phyloP scores from a whole-genome alignment of 352 stramenopile species.

The Phytophthora pluvialis region DNA sequence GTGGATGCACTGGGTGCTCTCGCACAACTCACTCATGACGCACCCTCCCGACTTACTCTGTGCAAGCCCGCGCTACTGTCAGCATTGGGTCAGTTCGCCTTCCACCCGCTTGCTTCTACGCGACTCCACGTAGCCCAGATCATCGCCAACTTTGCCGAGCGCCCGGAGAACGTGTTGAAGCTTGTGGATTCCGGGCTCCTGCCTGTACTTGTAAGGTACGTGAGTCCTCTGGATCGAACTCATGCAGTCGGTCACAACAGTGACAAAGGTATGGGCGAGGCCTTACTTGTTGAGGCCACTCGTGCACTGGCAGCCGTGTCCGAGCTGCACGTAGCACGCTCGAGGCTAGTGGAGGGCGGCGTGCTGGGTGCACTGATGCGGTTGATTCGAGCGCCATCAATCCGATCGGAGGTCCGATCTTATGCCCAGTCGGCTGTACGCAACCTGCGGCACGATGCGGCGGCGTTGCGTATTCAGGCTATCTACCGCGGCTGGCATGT shows the following conservation, averaged over 20 bases:
- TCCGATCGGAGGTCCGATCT: constrained; percentile 40
- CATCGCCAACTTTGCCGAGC: constrained; percentile 79
- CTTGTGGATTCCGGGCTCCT: constrained; percentile 73
- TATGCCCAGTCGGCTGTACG: constrained; percentile 57
- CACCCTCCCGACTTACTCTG: constrained; percentile 68
- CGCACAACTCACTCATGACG: constrained; percentile 67
- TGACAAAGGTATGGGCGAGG: constrained; percentile 32
- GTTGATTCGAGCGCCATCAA: constrained; percentile 56
- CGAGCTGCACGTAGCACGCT: constrained; percentile 59
- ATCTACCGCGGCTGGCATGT: constrained; percentile 75
- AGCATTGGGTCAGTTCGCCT: constrained; percentile 66
- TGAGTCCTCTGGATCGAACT: constrained; percentile 49
- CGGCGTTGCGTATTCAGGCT: constrained; percentile 73
- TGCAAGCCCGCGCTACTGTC: constrained; percentile 72
- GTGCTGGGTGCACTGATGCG: constrained; percentile 65
- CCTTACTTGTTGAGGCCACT: constrained; percentile 63
- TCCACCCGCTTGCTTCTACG: constrained; percentile 64
- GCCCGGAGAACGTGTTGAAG: constrained; percentile 75
- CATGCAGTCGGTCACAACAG: constrained; percentile 21
- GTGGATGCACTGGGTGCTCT: constrained; percentile 73
- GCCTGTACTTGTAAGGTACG: constrained; percentile 72
- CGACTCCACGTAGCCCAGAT: constrained; percentile 72
- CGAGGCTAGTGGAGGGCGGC: constrained; percentile 65
- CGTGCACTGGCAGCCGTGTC: constrained; percentile 68
- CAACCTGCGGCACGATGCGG: constrained; percentile 75